Base-by-base conservation (phyloP, 805 yeast genomes). In the Pichia paraexigua region DNA sequence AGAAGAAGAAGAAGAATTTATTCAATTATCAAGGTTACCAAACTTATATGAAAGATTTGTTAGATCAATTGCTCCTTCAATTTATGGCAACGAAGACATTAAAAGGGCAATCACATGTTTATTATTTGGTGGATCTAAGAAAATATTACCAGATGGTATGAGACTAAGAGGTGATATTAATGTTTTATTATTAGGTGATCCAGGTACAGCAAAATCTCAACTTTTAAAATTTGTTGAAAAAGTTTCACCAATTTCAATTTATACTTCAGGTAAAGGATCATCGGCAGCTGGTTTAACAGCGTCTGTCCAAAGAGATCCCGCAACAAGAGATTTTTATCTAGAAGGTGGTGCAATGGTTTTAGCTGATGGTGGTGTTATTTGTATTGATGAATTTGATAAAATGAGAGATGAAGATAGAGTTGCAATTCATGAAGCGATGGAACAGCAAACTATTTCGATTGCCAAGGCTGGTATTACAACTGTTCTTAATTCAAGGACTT, bases 281-380 rank as follows among this genome's bases (percentile, higher is more conserved):
- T 92, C 98, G 12, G 99, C 99, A 2, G 99, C 98, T 2, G 99
- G 99, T 82, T 78, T 94, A 69, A 94, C 99, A 2, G 99, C 99
- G 0, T 85, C 96, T 18, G 98, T 94, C 20, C 99, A 92, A 71
- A 78, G 97, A 66, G 98, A 94, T 66, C 76, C 88, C 1, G 73
- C 75, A 24, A 87, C 97, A 0, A 74, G 96, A 56, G 99, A 94
- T 60, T 94, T 92, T 67, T 92, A 87, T 66, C 73, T 94, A 49
- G 99, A 94, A 77, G 99, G 99, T 54, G 99, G 99, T 70, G 99
- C 99, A 10, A 91, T 94, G 97, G 99, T 94, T n/a, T 74, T 94
- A 47, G 99, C 99, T 0, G 99, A 94, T 71, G 98, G 98, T 41
- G 99, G 99, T 58, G 97, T 94, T 47, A 97, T 92, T 46, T 94